Base-by-base conservation (phyloP, 345 rosid genomes). In the Odontarrhena argentea region DNA sequence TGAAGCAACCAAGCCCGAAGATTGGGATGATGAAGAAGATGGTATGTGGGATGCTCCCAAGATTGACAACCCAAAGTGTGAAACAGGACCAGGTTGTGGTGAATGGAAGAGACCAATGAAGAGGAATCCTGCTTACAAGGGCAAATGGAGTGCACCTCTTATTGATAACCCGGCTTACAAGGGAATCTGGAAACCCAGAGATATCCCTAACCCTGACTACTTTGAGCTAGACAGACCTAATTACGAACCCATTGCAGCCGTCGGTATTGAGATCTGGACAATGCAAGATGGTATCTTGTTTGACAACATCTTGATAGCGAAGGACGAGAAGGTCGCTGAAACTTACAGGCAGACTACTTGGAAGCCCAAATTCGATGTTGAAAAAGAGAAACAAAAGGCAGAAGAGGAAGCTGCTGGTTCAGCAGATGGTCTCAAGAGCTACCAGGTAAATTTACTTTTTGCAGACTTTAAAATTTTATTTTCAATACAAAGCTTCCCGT, bases 21-120 rank as follows among this genome's bases (percentile, higher is more conserved):
- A 89, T 71, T 87, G 96, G 96, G 94, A 89, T 80, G 96, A 89
- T 6, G 96, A 89, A 69, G 96, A 89, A 77, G 96, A 89, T 75
- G 96, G 96, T 74, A 86, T 85, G 73, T 89, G 93, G 91, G 96
- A 89, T 63, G 88, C 94, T 15, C 94, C 94, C 7, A 89, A 89
- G 79, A 75, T 84, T 69, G 91, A 85, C 42, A 89, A 89, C 80
- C 94, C 96, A 36, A 85, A 80, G 47, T 89, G 96, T 71, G 86
- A 81, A 63, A 8, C 76, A 54, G 87, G 80, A 58, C 96, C 96
- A 0, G 96, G 96, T 48, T 89, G 96, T 69, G 96, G 96, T 60
- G 86, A 82, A 71, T 89, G 96, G 96, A 87, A 87, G 85, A 87
- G 69, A 75, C 94, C 96, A 30, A 81, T 75, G 83, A 89, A 84